Conservation (phyloP, 1,284 basidiomycete genomes). For the Veloporphyrellus conicus region DNA sequence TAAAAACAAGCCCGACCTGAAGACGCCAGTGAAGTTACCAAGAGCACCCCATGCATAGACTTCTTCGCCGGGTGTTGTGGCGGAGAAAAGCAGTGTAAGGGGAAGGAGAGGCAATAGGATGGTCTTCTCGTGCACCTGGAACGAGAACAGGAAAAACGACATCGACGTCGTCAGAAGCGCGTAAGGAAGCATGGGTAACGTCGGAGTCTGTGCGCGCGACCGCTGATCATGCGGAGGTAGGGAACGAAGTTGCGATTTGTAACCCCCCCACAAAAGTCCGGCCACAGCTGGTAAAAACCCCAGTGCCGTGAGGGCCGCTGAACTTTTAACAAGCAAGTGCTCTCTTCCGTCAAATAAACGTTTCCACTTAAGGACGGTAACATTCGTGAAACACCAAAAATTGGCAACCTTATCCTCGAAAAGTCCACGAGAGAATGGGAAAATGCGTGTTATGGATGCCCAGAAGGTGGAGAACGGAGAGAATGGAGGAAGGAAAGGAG, state of each 20-base stretch:
- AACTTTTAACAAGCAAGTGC: slow-evolving; percentile 50
- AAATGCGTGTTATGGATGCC: slow-evolving; percentile 78
- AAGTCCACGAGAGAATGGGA: slow-evolving; percentile 84
- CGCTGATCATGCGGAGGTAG: slow-evolving; percentile 9
- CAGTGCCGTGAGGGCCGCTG: slow-evolving; percentile 55
- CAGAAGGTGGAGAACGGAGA: slow-evolving; percentile 41
- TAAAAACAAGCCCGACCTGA: slow-evolving; percentile 58
- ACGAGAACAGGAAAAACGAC: slow-evolving; percentile 93
- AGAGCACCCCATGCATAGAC: slow-evolving; percentile 77
- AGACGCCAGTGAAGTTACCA: slow-evolving; percentile 82
- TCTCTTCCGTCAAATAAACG: slow-evolving; percentile 42
- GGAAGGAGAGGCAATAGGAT: slow-evolving; percentile 87
- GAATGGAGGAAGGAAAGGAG: slow-evolving; percentile 37
- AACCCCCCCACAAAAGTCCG: slow-evolving; percentile 50
- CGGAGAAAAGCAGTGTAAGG: slow-evolving; percentile 73
- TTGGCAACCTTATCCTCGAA: slow-evolving; percentile 98
- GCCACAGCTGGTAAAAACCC: slow-evolving; percentile 61
- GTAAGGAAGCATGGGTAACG: slow-evolving; percentile 62
- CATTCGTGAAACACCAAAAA: slow-evolving; percentile 91
- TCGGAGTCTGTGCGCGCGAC: slow-evolving; percentile 38
- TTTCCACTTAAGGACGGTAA: slow-evolving; percentile 76
- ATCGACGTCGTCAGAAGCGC: slow-evolving; percentile 71
- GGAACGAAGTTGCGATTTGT: slow-evolving; percentile 33
- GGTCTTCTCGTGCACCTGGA: slow-evolving; percentile 94
- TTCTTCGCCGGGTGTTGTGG: slow-evolving; percentile 53